Conservation (phyloP, 1,139 yeast genomes). For the Lodderomyces pseudojiufengensis region DNA sequence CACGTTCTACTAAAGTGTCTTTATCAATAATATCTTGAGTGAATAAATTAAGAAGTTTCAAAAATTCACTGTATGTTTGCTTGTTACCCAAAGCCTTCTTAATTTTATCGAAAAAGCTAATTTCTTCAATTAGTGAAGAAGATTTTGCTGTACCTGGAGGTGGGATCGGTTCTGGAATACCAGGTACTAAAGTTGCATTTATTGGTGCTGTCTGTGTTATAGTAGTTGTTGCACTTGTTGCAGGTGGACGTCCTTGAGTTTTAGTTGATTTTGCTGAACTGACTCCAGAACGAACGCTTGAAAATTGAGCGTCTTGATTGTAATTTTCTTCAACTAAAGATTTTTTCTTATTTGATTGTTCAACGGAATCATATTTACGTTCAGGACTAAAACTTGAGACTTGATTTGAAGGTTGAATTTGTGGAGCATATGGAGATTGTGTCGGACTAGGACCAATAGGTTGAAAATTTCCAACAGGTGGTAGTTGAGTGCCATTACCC, state of each 20-base stretch:
- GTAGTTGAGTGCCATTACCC: conserved; percentile 54
- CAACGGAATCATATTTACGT: background rate
- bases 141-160: conserved; percentile 53
- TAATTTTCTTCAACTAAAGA: conserved; percentile 19
- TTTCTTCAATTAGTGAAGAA: conserved; percentile 73
- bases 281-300: conserved; percentile 46
- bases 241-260: conserved; percentile 3
- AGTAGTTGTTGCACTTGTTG: conserved; percentile 1
- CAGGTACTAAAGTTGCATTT: conserved; percentile 74
- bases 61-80: conserved; percentile 85
- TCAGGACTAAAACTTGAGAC: background rate
- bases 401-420: conserved; percentile 3
- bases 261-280: conserved; percentile 8
- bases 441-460: conserved; percentile 45
- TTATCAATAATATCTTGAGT: conserved; percentile 90
- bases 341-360: background rate
- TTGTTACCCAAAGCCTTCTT: conserved; percentile 88
- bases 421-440: conserved; percentile 12
- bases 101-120: conserved; percentile 86
- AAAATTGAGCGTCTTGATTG: conserved; percentile 50
- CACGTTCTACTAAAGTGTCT: conserved; percentile 75
- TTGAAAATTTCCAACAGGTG: conserved; percentile 95
- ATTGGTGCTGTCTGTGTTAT: conserved; percentile 18
- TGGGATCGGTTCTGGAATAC: conserved; percentile 81
- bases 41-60: conserved; percentile 79